Evolutionary conservation across 495 filamentous ascomycete species (phyloP), one percentile per base, ranked within the genome.

Genomic region (Aspergillus avenaceus): DNA sequence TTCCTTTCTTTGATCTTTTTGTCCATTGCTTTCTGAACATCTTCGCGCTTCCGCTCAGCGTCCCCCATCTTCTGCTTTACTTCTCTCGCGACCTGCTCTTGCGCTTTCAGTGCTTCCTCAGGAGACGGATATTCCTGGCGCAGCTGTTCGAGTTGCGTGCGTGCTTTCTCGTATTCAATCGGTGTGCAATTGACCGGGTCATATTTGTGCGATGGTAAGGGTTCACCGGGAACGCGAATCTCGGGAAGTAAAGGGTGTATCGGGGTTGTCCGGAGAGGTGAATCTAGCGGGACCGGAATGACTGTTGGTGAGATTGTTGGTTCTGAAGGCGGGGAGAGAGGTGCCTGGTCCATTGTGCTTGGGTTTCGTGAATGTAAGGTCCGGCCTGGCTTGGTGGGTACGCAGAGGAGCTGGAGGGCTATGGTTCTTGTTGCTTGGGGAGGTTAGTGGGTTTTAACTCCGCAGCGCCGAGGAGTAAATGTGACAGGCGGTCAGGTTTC

Each of bases 1-100:
- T 77, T 68, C 14, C 69, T 56, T 47, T 74, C 71, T 44, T 72
- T 74, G 24, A 62, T 57, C 53, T 75, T 77, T 56, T 74, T 74
- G 41, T 76, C 72, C 51, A 76, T 67, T 5, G 63, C 63, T 47
- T 60, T 65, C 45, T 76, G 69, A 0, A 74, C 58, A 14, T 75
- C 64, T 27, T 71, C 69, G 40, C 61, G 65, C 53, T 73, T 75
- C 48, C 58, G 59, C 47, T 71, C 64, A 1, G 62, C 58, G 27
- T 67, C 66, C 36, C 73, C 62, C 24, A 77, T 54, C 40, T 60
- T 72, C 50, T 65, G 59, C 50, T 64, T 70, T 12, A 64, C 59
- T 56, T 77, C 67, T 52, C 59, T 64, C 19, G 64, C 72, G n/a
- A 59, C 56, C 18, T 67, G 53, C 41, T 74, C 67, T 36, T 72